These are phyloP conservation scores for Backusella macrospora DNA, from an alignment of 192 early-diverging fungal genomes.

Conservation along the genomic window DNA sequence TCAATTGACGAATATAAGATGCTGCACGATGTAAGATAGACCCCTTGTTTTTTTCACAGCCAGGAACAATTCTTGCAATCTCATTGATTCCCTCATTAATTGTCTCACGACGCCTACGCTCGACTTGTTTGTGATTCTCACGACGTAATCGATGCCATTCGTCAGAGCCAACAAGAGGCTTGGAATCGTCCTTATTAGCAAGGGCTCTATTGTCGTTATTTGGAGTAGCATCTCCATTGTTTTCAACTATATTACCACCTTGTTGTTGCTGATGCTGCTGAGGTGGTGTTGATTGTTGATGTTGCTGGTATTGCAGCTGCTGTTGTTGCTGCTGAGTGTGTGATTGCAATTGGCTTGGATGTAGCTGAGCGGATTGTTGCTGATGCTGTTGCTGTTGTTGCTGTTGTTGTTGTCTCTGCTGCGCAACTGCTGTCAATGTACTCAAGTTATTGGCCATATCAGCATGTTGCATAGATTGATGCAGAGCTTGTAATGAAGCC, in stretches of 20 bases:
- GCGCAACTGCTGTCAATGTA: slow-evolving; percentile 19
- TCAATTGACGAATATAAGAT: slow-evolving; percentile 80
- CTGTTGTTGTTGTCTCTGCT: slow-evolving; percentile 19
- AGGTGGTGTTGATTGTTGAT: neutral
- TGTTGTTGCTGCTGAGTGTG: slow-evolving; percentile 7
- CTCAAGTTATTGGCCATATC: neutral
- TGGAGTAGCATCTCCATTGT: neutral
- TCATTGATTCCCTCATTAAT: slow-evolving; percentile 93
- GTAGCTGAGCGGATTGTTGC: neutral
- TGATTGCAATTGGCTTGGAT: neutral
- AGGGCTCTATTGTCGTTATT: neutral
- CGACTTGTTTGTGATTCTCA: slow-evolving; percentile 95
- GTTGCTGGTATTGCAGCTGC: slow-evolving; percentile 13
- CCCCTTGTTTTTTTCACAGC: slow-evolving; percentile 86
- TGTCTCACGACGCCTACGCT: slow-evolving; percentile 88
- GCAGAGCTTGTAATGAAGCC: slow-evolving; percentile 26
- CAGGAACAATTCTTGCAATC: slow-evolving; percentile 80
- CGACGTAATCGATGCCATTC: slow-evolving; percentile 82
- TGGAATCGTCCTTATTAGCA: slow-evolving; percentile 21
- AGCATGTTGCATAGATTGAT: slow-evolving; percentile 25
- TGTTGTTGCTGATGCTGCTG: slow-evolving; percentile 4
- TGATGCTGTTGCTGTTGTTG: slow-evolving; percentile 14
- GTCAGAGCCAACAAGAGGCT: slow-evolving; percentile 64
- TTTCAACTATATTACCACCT: neutral
- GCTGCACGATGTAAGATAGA: slow-evolving; percentile 82